Percentiles rank a stretch among this genome's conserved stretches.
Evolutionary conservation across 2,329 filamentous ascomycete species (phyloP).

Genomic region (Leptographium radiaticola): DNA sequence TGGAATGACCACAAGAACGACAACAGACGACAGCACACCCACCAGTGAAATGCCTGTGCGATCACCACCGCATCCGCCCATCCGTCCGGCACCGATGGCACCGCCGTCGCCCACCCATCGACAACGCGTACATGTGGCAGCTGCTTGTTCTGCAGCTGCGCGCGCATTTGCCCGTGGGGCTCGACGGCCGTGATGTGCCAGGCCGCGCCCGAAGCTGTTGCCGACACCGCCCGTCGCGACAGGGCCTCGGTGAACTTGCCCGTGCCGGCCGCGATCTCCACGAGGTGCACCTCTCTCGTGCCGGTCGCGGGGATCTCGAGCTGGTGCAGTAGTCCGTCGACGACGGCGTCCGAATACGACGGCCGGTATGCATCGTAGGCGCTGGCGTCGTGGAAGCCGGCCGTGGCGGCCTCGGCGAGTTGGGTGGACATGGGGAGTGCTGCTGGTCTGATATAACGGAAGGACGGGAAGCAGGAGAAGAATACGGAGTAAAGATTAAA

Average conservation of each 20-base stretch:
- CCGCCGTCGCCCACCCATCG: conserved; percentile 43
- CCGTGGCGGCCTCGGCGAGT: conserved; percentile 20
- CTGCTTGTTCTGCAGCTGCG: conserved; percentile 43
- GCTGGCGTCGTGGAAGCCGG: conserved; percentile 52
- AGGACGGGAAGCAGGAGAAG: too few species aligned
- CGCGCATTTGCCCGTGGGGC: conserved; percentile 52
- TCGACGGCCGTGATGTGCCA: conserved; percentile 43
- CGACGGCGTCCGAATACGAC: conserved; percentile 46
- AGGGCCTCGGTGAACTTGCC: conserved; percentile 28
- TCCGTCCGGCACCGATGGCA: conserved; percentile 40
- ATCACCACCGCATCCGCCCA: conserved; percentile 53
- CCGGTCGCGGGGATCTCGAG: conserved; percentile 35
- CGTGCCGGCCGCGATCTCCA: conserved; percentile 21
- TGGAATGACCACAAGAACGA: too few species aligned
- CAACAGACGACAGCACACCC: conserved; percentile 11
- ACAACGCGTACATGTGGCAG: conserved; percentile 40
- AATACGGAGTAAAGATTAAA: too few species aligned
- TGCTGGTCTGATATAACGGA: background rate
- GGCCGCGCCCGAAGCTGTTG: background rate
- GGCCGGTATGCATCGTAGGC: conserved; percentile 58
- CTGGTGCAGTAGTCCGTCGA: conserved; percentile 42
- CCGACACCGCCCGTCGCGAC: conserved; percentile 39
- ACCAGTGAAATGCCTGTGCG: conserved; percentile 54
- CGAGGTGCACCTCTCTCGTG: conserved; percentile 22
- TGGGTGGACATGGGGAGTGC: conserved; percentile 1